phyloP scores from a whole-genome alignment of 1,284 basidiomycete genomes.

The Rhodotorula sp. region DNA sequence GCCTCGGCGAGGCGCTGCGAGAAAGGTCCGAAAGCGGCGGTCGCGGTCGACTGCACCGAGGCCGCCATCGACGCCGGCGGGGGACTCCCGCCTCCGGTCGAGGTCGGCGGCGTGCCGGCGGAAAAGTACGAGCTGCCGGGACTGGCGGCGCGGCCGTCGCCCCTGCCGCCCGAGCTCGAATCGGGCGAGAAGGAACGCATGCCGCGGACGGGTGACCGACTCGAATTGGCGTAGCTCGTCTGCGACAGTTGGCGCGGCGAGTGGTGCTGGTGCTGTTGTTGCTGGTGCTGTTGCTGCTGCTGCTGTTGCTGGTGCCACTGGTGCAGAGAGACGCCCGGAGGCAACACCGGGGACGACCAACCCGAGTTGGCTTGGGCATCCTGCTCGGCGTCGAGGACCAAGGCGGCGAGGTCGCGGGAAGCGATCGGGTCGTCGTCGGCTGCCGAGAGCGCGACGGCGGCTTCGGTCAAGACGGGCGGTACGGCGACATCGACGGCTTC shows the following conservation, averaged over 20 bases:
- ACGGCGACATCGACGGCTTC: constrained; percentile 43
- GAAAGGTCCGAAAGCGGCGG: constrained; percentile 18
- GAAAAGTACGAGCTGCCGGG: constrained; percentile 30
- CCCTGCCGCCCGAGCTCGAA: constrained; percentile 6
- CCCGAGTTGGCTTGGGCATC: constrained; percentile 26
- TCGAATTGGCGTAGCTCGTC: constrained; percentile 15
- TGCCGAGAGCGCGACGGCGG: constrained; percentile 28
- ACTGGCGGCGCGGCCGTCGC: constrained; percentile 13
- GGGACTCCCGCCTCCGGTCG: constrained; percentile 11
- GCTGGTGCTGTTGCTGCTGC: constrained; percentile 7
- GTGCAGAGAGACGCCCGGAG: constrained; percentile 12
- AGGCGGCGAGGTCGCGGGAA: constrained; percentile 24
- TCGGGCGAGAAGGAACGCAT: constrained; percentile 33
- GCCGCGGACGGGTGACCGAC: constrained; percentile 26
- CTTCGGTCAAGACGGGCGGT: constrained; percentile 40
- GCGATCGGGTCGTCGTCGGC: constrained; percentile 22
- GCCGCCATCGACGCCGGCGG: constrained; percentile 1
- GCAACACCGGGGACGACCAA: constrained; percentile 28
- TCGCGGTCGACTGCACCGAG: neutral
- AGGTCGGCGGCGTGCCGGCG: constrained; percentile 30
- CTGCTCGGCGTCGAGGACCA: constrained; percentile 27
- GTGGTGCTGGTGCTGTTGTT: neutral
- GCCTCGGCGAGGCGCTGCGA: constrained; percentile 33
- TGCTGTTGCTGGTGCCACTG: constrained; percentile 5
- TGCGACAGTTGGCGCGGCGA: constrained; percentile 8